A percentile compares a stretch with the other conserved stretches of the same genome.
These are phyloP conservation scores for Obba rivulosa DNA, from an alignment of 768 basidiomycete species.

Conservation along the genomic window DNA sequence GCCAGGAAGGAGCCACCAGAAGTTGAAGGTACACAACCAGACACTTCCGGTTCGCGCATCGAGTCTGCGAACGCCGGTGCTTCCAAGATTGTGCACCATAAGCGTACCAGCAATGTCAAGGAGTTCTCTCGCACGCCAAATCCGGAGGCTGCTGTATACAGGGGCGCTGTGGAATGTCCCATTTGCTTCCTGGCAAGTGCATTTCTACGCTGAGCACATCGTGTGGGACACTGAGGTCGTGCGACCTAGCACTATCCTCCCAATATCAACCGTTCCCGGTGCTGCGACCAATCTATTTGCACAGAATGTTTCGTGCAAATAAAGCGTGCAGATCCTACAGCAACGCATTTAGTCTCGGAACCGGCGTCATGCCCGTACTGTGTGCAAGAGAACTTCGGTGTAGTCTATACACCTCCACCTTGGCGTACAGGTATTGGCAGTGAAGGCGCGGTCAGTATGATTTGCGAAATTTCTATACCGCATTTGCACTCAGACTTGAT, in stretches of 20 bases:
- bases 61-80: constrained; percentile 32
- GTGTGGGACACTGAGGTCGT: constrained; percentile 11
- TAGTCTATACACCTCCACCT: constrained; percentile 77
- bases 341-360: constrained; percentile 93
- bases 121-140: constrained; percentile 45
- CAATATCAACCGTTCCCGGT: constrained; percentile 95
- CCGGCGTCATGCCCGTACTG: constrained; percentile 97
- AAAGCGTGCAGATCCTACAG: constrained; percentile 91
- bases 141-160: constrained; percentile 78
- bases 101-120: constrained; percentile 54
- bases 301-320: constrained; percentile 99
- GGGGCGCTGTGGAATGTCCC: constrained; percentile 88
- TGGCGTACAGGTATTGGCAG: constrained; percentile 80
- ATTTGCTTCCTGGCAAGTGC: constrained; percentile 91
- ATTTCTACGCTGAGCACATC: constrained; percentile 14
- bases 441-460: constrained; percentile 57
- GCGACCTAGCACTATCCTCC: constrained; percentile 83
- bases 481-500: not conserved
- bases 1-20: constrained; percentile 66
- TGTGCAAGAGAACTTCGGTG: constrained; percentile 94
- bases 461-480: not conserved
- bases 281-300: constrained; percentile 97
- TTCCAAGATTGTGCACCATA: constrained; percentile 39
- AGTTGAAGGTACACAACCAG: constrained; percentile 39
- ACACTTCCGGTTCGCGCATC: constrained; percentile 36